Conservation (phyloP, 1,139 yeast genomes). For the Magnusiomyces fungicola region DNA sequence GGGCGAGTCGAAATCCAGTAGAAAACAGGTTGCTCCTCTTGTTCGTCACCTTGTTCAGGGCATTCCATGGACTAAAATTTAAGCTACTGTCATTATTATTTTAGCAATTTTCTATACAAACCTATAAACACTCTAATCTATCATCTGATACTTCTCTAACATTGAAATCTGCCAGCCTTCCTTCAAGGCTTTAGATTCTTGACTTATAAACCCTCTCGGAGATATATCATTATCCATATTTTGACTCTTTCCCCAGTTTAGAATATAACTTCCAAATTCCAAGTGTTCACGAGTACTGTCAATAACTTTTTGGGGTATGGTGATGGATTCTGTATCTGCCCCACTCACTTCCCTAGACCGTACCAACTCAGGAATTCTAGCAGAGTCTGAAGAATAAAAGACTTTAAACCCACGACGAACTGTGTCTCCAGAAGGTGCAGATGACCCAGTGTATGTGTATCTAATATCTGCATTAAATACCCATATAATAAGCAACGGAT, state of each 20-base stretch:
- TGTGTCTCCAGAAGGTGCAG: constrained; percentile 19
- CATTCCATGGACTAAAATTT: constrained; percentile 6
- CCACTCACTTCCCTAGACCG: not conserved
- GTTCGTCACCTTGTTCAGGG: constrained; percentile 25
- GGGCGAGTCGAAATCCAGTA: constrained; percentile 51
- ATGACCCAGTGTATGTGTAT: constrained; percentile 22
- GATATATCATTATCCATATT: no score
- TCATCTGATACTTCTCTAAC: no score
- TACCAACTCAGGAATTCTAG: constrained; percentile 23
- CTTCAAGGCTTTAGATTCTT: no score
- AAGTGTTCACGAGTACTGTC: not conserved
- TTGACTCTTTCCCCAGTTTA: no score
- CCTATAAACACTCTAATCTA: no score
- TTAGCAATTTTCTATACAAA: constrained; percentile 4
- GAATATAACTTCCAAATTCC: not conserved
- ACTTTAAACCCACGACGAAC: constrained; percentile 37
- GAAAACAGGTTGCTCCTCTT: constrained; percentile 81
- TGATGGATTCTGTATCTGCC: not conserved
- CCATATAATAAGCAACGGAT: constrained; percentile 38
- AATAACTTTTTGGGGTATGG: not conserved
- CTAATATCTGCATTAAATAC: constrained; percentile 47
- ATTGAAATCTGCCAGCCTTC: no score
- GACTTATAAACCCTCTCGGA: no score
- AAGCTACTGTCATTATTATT: no score
- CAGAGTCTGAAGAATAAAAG: constrained; percentile 31